Evolutionary conservation across 2,329 filamentous ascomycete species (phyloP), one percentile per base, ranked within the genome.

Genomic region (Cladophialophora bantiana): DNA sequence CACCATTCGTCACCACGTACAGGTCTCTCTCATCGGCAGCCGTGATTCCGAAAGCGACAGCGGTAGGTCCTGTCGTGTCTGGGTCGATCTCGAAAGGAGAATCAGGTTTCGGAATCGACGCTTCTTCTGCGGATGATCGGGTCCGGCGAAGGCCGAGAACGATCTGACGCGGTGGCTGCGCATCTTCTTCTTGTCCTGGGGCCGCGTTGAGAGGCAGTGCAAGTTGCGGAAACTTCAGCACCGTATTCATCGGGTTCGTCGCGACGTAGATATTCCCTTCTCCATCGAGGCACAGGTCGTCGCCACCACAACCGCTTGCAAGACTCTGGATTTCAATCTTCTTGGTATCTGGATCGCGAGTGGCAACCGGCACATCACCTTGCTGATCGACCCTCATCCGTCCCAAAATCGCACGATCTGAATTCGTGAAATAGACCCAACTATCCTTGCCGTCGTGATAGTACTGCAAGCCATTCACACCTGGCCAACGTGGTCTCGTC

Each of bases 181-280:
- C 45, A 26, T 26, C 9, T 45, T 18, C 12, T 5, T 4, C n/a
- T 45, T n/a, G 5, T 45, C 42, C n/a, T 40, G 35, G 34, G n/a
- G 4, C 36, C 10, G 15, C 13, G 1, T 4, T 7, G 32, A 20
- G 20, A 20, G 55, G 9, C 15, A n/a, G 3, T 3, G 53, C 53
- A 55, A 42, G 55, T 38, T 15, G 13, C 7, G 55, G n/a, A 36
- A 63, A 57, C 34, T 52, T 63, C 61, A 63, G 35, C 40, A 63
- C 52, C 18, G 53, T 63, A 7, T 63, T 26, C 31, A 31, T 38
- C n/a, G 61, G 61, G 31, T 63, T 63, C 34, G 61, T 63, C n/a
- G 61, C 40, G 6, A 63, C 53, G 18, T 63, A 63, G 36, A 63
- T 32, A 18, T 58, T 57, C 3, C 61, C 61, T 2, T 58, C 15